Evolutionary conservation across 2,329 filamentous ascomycete species (phyloP), one percentile per base, ranked within the genome.

Genomic region (Ophiostoma ulmi): DNA sequence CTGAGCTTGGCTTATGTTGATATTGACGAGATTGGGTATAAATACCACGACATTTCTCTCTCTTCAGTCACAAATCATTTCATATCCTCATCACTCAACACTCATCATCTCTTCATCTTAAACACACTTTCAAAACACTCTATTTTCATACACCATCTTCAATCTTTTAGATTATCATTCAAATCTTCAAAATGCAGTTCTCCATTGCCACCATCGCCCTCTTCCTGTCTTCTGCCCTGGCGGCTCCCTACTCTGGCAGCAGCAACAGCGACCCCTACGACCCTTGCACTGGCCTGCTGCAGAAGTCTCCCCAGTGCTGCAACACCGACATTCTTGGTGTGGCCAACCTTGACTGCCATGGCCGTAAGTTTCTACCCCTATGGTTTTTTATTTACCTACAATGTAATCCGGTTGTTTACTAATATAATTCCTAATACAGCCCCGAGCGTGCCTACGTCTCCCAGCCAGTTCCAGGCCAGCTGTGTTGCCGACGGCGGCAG

Each of bases 111-210:
- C 10, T 17, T n/a, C n/a, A 58, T 58, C 52, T 58, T 26, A 13
- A 26, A 22, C n/a, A 58, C n/a, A 26, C 52, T 26, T 58, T 44
- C n/a, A 11, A 22, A 58, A 22, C 7, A 26, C 7, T 58, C 52
- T 26, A 26, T 26, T 58, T 20, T 48, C 14, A 39, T 31, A 39
- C 5, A 48, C 44, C 17, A 26, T 58, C 52, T 61, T 39, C n/a
- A n/a, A 26, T 22, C 22, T 48, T 44, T 22, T 22, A 38, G 10
- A 64, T 14, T 35, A 38, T 26, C 26, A 64, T 35, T 26, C 35
- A 35, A 7, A 69, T n/a, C 38, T 65, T 35, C 39, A 69, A 69
- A 52, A 69, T 69, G 68, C 55, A 69, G 22, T 52, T 69, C 39
- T 35, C 39, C 39, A 69, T 52, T 44, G n/a, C 61, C 58, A 63